Conservation (phyloP, 2,329 filamentous ascomycete genomes). For the Calonectria pseudoturangicola region DNA sequence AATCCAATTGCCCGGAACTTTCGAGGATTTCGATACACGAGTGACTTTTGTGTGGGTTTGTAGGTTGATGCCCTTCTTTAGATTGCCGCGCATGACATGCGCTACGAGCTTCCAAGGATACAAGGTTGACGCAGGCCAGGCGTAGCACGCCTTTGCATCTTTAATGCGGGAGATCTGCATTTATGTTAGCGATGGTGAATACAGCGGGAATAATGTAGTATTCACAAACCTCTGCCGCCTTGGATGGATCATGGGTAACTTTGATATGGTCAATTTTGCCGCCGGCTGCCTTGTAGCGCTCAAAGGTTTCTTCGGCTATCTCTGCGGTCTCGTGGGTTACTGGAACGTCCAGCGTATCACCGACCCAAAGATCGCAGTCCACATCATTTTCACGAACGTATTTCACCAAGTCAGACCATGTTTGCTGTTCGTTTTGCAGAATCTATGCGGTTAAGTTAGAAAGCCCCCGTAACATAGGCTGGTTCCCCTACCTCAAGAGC, state of each 20-base stretch:
- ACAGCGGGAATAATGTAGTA: background rate
- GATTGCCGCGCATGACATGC: slow-evolving; percentile 39
- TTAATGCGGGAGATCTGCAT: slow-evolving; percentile 36
- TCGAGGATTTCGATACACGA: background rate
- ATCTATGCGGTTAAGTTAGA: slow-evolving; percentile 27
- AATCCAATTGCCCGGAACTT: slow-evolving; percentile 18
- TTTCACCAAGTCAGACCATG: slow-evolving; percentile 36
- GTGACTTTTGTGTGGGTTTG: slow-evolving; percentile 36
- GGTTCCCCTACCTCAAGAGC: slow-evolving; percentile 32
- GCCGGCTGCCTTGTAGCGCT: slow-evolving; percentile 38
- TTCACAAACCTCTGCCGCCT: slow-evolving; percentile 33
- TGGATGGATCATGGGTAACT: slow-evolving; percentile 30
- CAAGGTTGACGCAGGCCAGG: slow-evolving; percentile 42
- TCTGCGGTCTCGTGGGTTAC: slow-evolving; percentile 37
- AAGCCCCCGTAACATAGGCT: too few species aligned
- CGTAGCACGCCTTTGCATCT: slow-evolving; percentile 42
- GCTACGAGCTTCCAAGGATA: slow-evolving; percentile 43
- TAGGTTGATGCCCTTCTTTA: slow-evolving; percentile 38
- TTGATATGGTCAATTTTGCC: slow-evolving; percentile 42
- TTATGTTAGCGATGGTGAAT: background rate
- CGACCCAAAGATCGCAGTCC: slow-evolving; percentile 43
- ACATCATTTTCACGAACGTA: slow-evolving; percentile 39
- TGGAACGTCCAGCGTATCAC: slow-evolving; percentile 42
- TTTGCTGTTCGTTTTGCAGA: slow-evolving; percentile 39
- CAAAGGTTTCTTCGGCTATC: slow-evolving; percentile 25